Percentiles rank a stretch among this genome's conserved stretches.
These are phyloP conservation scores for Mycena amicta DNA, from an alignment of 768 basidiomycete genomes.

Conservation along the genomic window DNA sequence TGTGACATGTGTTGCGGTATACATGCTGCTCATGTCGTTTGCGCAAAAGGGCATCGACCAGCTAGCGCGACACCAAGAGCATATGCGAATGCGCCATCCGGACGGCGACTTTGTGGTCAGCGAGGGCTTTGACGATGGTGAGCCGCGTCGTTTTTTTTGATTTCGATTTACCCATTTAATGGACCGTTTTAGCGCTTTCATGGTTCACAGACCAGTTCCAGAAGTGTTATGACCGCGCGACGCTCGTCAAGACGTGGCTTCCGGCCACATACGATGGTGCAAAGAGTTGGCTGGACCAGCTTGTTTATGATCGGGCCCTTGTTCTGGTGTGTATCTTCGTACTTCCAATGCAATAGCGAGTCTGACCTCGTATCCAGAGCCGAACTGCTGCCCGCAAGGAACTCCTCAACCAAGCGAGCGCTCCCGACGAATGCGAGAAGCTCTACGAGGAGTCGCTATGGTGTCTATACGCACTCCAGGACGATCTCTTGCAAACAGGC, in stretches of 20 bases:
- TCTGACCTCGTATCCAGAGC: constrained; percentile 54
- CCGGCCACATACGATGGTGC: constrained; percentile 82
- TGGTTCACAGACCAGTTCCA: constrained; percentile 96
- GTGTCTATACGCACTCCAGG: constrained; percentile 91
- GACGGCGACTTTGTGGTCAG: constrained; percentile 76
- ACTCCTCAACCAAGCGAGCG: constrained; percentile 73
- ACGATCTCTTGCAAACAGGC: constrained; percentile 79
- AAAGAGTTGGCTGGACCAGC: constrained; percentile 83
- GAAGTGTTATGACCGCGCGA: constrained; percentile 91
- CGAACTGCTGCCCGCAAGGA: constrained; percentile 92
- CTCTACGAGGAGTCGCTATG: constrained; percentile 94
- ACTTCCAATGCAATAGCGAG: background rate
- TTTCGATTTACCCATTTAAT: constrained; percentile 18
- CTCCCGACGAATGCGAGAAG: constrained; percentile 85
- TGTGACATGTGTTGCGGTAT: constrained; percentile 84
- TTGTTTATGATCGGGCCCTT: constrained; percentile 91
- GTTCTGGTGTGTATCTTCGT: constrained; percentile 62
- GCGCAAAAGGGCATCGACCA: constrained; percentile 90
- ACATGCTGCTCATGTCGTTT: constrained; percentile 91
- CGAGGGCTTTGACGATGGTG: constrained; percentile 81
- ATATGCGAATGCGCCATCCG: constrained; percentile 78
- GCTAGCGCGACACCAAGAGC: constrained; percentile 76
- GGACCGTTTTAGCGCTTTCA: constrained; percentile 67
- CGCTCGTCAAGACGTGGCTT: constrained; percentile 85
- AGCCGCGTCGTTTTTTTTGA: constrained; percentile 9